Evolutionary conservation across 257 asterid genomes (phyloP), one percentile per base, ranked within the genome.

Genomic region (Solanum chmielewskii): DNA sequence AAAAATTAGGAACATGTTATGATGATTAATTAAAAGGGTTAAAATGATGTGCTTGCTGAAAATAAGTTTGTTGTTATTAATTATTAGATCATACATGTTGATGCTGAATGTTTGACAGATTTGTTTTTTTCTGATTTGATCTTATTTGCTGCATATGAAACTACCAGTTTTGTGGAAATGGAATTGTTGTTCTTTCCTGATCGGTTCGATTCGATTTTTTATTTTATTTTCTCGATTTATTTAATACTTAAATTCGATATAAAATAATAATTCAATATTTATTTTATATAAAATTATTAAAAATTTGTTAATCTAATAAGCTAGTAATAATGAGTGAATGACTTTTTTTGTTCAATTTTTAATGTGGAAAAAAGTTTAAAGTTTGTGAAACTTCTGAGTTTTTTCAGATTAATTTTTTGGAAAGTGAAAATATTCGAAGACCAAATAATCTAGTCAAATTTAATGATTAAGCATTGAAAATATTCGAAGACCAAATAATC

Each of bases 231-330:
- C 0, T 47, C 1, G 0, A 1, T 47, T 47, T 47, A 47, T 2
- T 0, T 6, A 47, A 47, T 47, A 47, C 0, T 47, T 4, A 13
- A 47, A 13, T 0, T 13, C 0, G 7, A 47, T 47, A 47, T 0
- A 6, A 2, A 1, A 14, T 0, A 6, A 47, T 47, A 47, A 14
- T 0, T 6, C 0, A 4, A 47, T 47, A 4, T 47, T 47, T 37
- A 37, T 47, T 47, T 14, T 47, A 1, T 47, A 14, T 47, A 47
- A 47, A 13, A 47, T 0, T 2, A 47, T 14, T 47, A 14, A 47
- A 47, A 47, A 4, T 14, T 0, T 7, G 0, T 47, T 47, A 47
- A 47, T 0, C 7, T 6, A 47, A 47, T 47, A 14, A 12, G 2
- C 2, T 47, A 47, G 5, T 14, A 47, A 7, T 5, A 47, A 13